Evolutionary conservation across 2,329 filamentous ascomycete genomes (phyloP), one percentile per base, ranked within the genome.

Genomic region (Apiospora sp.): DNA sequence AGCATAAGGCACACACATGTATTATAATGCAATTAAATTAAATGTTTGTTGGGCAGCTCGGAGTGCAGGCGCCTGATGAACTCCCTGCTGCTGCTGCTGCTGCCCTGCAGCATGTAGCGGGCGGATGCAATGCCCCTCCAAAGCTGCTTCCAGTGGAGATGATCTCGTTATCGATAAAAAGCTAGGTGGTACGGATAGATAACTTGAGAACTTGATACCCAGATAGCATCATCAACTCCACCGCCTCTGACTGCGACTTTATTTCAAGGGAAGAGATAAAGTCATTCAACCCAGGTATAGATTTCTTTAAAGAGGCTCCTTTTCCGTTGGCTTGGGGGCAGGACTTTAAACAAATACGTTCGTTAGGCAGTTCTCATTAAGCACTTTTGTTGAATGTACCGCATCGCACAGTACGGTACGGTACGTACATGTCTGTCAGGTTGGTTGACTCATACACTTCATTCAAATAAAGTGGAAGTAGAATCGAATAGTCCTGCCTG

Each of bases 401-500:
- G 27, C 27, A 30, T 30, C 27, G 27, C 27, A 30, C 27, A 30
- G 27, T 30, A 30, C 54, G 7, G 51, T 5, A 61, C 54, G 7
- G 27, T 61, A 58, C 51, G 34, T 19, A 14, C 51, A 58, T 30
- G 16, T 22, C n/a, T 49, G 49, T 54, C 24, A 27, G 24, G 27
- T 58, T 22, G 51, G 19, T 34, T 58, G 51, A 58, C 51, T 58
- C 51, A 58, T 34, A 49, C 43, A 14, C 13, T 14, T 4, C 46
- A n/a, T 49, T n/a, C 19, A n/a, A 49, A 22, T 49, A 58, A 19
- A 58, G 51, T 58, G 51, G 51, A 58, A 58, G 51, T 27, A 58
- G 51, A 58, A 58, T 58, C 51, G 27, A 58, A 61, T 61, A 61
- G 54, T 37, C 54, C 27, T 61, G 54, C 54, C 54, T 61, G 54